Evolutionary conservation across 768 basidiomycete species (phyloP).

Genomic region (Peribolospora baueri): DNA sequence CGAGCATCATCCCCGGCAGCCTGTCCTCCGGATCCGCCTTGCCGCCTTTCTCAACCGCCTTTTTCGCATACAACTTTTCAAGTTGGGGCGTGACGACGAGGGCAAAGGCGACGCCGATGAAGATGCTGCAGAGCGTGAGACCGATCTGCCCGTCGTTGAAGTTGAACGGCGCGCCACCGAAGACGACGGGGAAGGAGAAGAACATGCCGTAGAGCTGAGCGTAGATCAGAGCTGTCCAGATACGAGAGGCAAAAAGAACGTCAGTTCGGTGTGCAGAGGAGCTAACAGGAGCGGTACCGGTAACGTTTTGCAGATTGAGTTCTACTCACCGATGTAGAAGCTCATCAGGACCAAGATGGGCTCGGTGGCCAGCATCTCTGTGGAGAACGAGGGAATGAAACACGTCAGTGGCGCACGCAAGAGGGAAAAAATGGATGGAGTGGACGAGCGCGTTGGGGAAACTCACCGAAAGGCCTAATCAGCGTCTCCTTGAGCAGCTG

Average conservation of each 20-base stretch:
- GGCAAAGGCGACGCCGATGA: constrained; percentile 12
- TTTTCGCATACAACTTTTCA: neutral
- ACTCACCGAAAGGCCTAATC: constrained; percentile 12
- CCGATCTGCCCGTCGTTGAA: constrained; percentile 12
- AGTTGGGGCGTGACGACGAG: constrained; percentile 10
- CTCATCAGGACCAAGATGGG: neutral
- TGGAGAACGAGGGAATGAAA: neutral
- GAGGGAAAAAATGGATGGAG: too few relatives aligned
- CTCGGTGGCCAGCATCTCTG: neutral
- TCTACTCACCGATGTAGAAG: neutral
- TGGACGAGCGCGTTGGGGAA: too few relatives aligned
- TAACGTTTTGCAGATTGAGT: too few relatives aligned
- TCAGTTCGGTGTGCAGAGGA: too few relatives aligned
- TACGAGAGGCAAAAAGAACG: too few relatives aligned
- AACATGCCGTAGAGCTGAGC: constrained; percentile 2
- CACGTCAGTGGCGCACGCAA: neutral
- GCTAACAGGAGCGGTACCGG: too few relatives aligned
- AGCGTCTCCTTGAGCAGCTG: constrained; percentile 12
- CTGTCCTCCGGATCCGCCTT: constrained; percentile 5
- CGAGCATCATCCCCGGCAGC: constrained; percentile 1
- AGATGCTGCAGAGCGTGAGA: constrained; percentile 11
- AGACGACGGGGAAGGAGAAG: constrained; percentile 14
- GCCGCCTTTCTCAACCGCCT: constrained; percentile 6
- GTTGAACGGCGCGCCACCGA: constrained; percentile 9
- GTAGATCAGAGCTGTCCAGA: too few relatives aligned